Evolutionary conservation across 2,329 filamentous ascomycete species (phyloP), one percentile per base, ranked within the genome.

Genomic region (Paraphoma sp.): DNA sequence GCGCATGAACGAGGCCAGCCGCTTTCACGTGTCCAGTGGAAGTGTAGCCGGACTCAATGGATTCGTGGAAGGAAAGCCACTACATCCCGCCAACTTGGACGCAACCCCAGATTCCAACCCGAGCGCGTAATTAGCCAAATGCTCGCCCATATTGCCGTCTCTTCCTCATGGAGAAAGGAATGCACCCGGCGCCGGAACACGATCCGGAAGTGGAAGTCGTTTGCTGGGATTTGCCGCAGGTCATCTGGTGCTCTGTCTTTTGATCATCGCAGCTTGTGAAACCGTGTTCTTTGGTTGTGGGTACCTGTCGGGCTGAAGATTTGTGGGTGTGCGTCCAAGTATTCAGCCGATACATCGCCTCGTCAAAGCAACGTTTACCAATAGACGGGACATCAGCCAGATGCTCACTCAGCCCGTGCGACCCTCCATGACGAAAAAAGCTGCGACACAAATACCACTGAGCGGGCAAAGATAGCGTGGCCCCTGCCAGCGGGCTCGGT

Each of bases 91-190:
- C 16, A 42, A 31, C 17, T n/a, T 29, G 43, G 28, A 16, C 16
- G 23, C n/a, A 16, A 30, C 42, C 43, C 54, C 47, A 51, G 40
- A 38, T 44, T 40, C 48, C 54, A 31, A 45, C 14, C 33, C 14
- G 45, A 18, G 18, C 42, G 49, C 41, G 12, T 53, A 36, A 50
- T 45, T 43, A 56, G 23, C 40, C 44, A 56, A 31, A 45, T 16
- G 51, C 30, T n/a, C 48, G 30, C 48, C 45, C 45, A 52, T 50
- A 57, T 45, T 54, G 54, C 54, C 53, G 54, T 57, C 54, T 51
- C 29, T 53, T 46, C 44, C 42, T 12, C 10, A 50, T 44, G 46
- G 41, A 42, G 55, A 43, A 57, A 42, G 45, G 51, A 57, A 54
- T 54, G 51, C 28, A 54, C 48, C 55, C 55, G 31, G 33, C 48